Evolutionary conservation across 2,329 filamentous ascomycete species (phyloP).

Genomic region (Colletotrichum eremochloae): DNA sequence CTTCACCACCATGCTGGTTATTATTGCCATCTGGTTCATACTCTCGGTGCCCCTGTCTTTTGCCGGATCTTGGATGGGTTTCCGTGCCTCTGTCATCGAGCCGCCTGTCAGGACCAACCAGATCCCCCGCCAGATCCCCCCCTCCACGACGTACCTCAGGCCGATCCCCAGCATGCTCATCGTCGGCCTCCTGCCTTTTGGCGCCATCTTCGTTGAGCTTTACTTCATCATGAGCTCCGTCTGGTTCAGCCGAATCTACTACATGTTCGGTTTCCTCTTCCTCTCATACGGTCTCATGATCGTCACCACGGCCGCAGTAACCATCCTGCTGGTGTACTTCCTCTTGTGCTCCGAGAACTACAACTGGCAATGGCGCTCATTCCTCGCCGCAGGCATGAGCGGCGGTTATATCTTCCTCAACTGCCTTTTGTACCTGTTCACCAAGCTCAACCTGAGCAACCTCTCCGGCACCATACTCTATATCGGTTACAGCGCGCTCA

Average conservation of each 20-base stretch:
- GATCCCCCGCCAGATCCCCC: slow-evolving; percentile 96
- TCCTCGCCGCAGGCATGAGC: slow-evolving; percentile 90
- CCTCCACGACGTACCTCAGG: slow-evolving; percentile 83
- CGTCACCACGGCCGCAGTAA: slow-evolving; percentile 91
- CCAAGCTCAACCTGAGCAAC: slow-evolving; percentile 86
- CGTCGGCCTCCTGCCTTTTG: slow-evolving; percentile 93
- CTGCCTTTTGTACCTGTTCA: slow-evolving; percentile 90
- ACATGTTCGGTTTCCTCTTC: slow-evolving; percentile 99
- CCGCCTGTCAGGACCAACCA: slow-evolving; percentile 95
- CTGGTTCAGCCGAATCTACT: slow-evolving; percentile 99
- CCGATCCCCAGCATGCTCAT: slow-evolving; percentile 91
- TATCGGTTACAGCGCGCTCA: slow-evolving; percentile 89
- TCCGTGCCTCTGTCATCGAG: slow-evolving; percentile 79
- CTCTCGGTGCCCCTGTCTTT: slow-evolving; percentile 94
- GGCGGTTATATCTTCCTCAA: slow-evolving; percentile 94
- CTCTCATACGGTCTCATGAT: slow-evolving; percentile 98
- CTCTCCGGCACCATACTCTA: slow-evolving; percentile 91
- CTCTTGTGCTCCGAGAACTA: slow-evolving; percentile 97
- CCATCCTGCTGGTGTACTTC: slow-evolving; percentile 96
- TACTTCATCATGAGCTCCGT: slow-evolving; percentile 99
- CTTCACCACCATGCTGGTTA: slow-evolving; percentile 95
- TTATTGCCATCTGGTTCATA: slow-evolving; percentile 95
- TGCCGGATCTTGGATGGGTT: slow-evolving; percentile 92
- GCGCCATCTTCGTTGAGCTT: slow-evolving; percentile 96
- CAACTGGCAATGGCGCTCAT: slow-evolving; percentile 98